Evolutionary conservation across 2,329 filamentous ascomycete species (phyloP).

Genomic region (Rhytidhysteron rufulum): DNA sequence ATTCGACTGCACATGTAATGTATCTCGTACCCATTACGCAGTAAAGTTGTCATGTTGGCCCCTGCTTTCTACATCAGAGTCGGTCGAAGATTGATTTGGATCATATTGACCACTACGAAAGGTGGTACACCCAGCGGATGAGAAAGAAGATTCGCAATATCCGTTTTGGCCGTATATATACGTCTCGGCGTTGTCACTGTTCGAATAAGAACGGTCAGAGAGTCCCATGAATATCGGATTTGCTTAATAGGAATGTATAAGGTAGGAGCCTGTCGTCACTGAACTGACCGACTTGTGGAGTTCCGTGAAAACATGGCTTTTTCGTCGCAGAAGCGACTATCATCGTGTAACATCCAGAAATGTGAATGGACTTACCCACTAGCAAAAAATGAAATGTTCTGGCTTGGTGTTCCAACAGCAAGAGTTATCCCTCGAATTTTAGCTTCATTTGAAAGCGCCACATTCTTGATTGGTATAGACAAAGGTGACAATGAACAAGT

Average conservation of each 20-base stretch:
- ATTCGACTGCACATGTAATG: not conserved
- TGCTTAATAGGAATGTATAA: conserved; percentile 1
- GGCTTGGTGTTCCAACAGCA: conserved; percentile 10
- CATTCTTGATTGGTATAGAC: conserved; percentile 2
- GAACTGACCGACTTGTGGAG: too few relatives aligned
- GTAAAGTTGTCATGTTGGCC: not conserved
- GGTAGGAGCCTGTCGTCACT: not conserved
- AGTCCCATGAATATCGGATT: conserved; percentile 4
- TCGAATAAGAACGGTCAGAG: too few relatives aligned
- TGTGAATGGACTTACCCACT: conserved; percentile 8
- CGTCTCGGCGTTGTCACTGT: too few relatives aligned
- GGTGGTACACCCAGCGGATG: conserved; percentile 3
- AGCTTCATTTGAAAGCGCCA: not conserved
- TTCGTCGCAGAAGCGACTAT: too few relatives aligned
- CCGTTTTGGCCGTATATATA: not conserved
- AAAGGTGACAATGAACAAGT: not conserved
- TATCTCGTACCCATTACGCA: not conserved
- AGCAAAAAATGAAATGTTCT: conserved; percentile 15
- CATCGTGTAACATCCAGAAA: too few relatives aligned
- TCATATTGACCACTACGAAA: conserved; percentile 2
- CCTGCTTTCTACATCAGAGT: not conserved
- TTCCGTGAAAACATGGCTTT: too few relatives aligned
- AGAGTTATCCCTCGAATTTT: conserved; percentile 9
- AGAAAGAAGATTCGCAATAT: conserved; percentile 2
- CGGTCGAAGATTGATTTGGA: conserved; percentile 2